Percentiles rank a stretch among this genome's conserved stretches.
Conservation (phyloP, 495 filamentous ascomycete species). For the Trichoderma asperelloides region DNA sequence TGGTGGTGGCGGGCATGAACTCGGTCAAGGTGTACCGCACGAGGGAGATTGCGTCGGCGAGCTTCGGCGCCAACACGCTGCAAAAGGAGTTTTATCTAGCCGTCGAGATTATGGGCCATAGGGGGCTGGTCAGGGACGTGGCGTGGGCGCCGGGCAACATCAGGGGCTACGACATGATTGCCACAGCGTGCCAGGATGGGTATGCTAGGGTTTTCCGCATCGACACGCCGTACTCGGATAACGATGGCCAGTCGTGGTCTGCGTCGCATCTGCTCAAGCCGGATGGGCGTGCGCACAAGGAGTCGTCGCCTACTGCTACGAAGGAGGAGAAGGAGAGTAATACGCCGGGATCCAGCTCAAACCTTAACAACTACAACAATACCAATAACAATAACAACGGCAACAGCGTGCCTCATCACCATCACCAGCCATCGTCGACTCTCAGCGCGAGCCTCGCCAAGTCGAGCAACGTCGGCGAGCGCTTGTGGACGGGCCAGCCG, state of each 20-base stretch:
- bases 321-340: not conserved
- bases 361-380: not conserved
- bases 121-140: conserved; percentile 76
- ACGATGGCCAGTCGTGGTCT: conserved; percentile 25
- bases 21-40: conserved; percentile 72
- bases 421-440: conserved; percentile 33
- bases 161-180: conserved; percentile 79
- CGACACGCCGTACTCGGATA: conserved; percentile 41
- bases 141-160: conserved; percentile 87
- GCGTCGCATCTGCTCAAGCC: conserved; percentile 20
- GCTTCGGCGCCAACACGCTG: conserved; percentile 38
- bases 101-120: conserved; percentile 60
- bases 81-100: conserved; percentile 67
- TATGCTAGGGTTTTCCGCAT: conserved; percentile 78
- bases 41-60: conserved; percentile 45
- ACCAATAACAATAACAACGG: conserved; percentile 9
- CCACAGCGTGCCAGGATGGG: conserved; percentile 87
- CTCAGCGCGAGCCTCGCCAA: conserved; percentile 54
- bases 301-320: not conserved
- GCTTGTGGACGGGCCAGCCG: conserved; percentile 24
- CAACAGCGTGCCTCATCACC: conserved; percentile 19
- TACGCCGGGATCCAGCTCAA: not conserved
- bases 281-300: not conserved
- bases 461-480: conserved; percentile 29
- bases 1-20: conserved; percentile 80